A percentile compares a stretch with the other conserved stretches of the same genome.
These are phyloP conservation scores for Pisolithus tinctorius DNA, from an alignment of 768 basidiomycete species.

Conservation along the genomic window DNA sequence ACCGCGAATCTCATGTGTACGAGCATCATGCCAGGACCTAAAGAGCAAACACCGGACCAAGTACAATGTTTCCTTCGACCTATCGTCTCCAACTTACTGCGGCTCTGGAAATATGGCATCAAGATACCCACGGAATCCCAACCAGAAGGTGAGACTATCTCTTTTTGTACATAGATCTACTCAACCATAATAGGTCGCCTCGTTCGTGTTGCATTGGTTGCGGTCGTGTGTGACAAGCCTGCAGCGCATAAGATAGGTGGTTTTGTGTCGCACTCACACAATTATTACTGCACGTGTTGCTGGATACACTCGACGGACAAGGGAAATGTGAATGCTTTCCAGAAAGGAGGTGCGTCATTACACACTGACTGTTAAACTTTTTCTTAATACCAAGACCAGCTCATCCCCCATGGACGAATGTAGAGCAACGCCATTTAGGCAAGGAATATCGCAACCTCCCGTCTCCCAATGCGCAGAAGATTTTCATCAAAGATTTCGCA, in stretches of 20 bases:
- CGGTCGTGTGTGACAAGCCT: too few relatives aligned
- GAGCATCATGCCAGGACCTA: constrained; percentile 23
- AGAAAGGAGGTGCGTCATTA: too few relatives aligned
- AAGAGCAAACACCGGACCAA: constrained; percentile 20
- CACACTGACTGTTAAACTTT: not conserved
- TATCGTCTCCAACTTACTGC: constrained; percentile 21
- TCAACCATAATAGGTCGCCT: not conserved
- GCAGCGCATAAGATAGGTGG: too few relatives aligned
- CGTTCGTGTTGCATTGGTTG: too few relatives aligned
- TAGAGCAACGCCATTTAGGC: not conserved
- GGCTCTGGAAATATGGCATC: constrained; percentile 18
- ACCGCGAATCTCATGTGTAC: constrained; percentile 8
- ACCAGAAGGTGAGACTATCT: constrained; percentile 12
- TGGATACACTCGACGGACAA: too few relatives aligned
- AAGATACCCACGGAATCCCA: not conserved
- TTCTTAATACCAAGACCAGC: not conserved
- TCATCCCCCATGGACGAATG: constrained; percentile 5
- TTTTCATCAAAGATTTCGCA: too few relatives aligned
- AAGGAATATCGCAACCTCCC: too few relatives aligned
- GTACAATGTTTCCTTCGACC: constrained; percentile 19
- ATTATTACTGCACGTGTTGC: too few relatives aligned
- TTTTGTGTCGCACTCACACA: too few relatives aligned
- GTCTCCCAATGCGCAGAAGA: too few relatives aligned
- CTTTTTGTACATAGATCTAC: not conserved
- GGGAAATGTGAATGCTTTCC: too few relatives aligned